Evolutionary conservation across 225 moss, liverwort and hornwort genomes (phyloP).

Genomic region (Marchantia paleacea): DNA sequence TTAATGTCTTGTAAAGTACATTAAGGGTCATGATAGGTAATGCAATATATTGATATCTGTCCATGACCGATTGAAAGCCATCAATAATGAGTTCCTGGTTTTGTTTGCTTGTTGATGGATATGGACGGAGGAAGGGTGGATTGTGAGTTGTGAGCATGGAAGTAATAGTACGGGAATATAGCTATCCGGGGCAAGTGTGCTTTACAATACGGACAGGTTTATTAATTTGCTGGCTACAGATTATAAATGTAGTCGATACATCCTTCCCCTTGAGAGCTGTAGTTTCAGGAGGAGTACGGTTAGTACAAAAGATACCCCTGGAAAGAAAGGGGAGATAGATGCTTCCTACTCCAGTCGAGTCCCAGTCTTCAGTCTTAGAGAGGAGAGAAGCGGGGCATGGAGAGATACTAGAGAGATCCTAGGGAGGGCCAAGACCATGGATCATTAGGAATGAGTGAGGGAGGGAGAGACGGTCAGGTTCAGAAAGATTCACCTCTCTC

Average conservation of each 20-base stretch:
- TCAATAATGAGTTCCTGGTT: no score
- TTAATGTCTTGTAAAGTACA: no score
- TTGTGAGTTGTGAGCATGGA: no score
- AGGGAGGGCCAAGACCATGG: background rate
- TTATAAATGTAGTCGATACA: background rate
- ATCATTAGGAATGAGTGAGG: background rate
- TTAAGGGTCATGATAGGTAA: no score
- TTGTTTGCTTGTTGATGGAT: no score
- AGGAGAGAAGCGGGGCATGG: background rate
- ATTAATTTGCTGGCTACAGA: background rate
- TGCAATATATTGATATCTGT: no score
- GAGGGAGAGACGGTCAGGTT: background rate
- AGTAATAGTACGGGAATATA: no score
- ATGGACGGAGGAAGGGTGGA: no score
- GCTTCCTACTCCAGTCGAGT: background rate
- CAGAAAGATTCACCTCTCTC: slow-evolving; percentile 5
- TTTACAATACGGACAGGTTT: background rate
- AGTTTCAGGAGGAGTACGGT: slow-evolving; percentile 1
- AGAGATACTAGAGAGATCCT: background rate
- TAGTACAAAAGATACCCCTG: background rate
- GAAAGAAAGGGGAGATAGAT: background rate
- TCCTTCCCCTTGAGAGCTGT: background rate
- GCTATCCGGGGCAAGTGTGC: background rate
- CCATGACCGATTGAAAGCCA: no score
- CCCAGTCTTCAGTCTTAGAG: no score